Percentiles rank a stretch among this genome's conserved stretches.
Conservation (phyloP, 306 rosid species). For the Corylus heterophylla region DNA sequence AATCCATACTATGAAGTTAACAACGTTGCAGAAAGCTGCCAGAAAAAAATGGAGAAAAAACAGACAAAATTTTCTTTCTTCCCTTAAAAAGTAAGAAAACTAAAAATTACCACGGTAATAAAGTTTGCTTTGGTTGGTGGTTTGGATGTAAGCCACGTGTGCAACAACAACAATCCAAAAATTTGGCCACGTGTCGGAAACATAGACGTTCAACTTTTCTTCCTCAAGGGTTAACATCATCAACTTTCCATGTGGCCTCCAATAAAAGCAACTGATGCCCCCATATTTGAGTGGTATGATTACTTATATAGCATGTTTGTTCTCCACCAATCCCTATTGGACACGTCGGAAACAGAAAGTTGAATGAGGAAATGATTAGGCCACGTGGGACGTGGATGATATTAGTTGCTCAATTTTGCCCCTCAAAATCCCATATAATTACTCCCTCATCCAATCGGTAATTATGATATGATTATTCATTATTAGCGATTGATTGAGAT, state of each 20-base stretch:
- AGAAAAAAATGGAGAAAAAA: no score
- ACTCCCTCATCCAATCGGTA: neutral
- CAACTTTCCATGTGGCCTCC: conserved; percentile 11
- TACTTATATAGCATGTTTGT: conserved; percentile 9
- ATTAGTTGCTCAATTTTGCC: neutral
- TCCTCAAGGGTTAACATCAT: conserved; percentile 11
- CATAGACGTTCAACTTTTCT: neutral
- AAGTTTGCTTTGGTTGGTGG: neutral
- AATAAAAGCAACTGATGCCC: neutral
- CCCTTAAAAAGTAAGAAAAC: no score
- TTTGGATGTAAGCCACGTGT: neutral
- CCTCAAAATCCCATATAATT: neutral
- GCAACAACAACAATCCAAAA: conserved; percentile 2
- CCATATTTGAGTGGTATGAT: conserved; percentile 12
- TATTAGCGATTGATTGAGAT: conserved; percentile 23
- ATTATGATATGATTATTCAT: conserved; percentile 23
- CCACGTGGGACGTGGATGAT: conserved; percentile 13
- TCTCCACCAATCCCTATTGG: conserved; percentile 16
- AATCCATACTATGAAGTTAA: no score
- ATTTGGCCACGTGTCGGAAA: neutral
- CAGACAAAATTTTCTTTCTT: no score
- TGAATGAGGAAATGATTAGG: neutral
- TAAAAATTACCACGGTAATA: no score
- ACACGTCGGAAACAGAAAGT: conserved; percentile 11
- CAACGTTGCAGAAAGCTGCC: no score